A percentile compares a stretch with the other conserved stretches of the same genome.
Evolutionary conservation across 306 rosid genomes (phyloP).

Genomic region (Prunus fruticosa): DNA sequence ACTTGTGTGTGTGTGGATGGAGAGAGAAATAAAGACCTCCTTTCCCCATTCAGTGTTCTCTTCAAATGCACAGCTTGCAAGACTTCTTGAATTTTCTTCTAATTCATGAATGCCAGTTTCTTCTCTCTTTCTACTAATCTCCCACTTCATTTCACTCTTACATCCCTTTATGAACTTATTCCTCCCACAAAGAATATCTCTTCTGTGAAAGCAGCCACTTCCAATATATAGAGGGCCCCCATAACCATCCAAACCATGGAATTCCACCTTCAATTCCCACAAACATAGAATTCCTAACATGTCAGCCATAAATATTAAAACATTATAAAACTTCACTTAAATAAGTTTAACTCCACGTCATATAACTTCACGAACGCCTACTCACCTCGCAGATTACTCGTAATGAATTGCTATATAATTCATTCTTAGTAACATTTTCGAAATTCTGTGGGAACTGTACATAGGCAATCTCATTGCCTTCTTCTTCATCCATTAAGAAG

Average conservation of each 20-base stretch:
- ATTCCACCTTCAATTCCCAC: conserved; percentile 43
- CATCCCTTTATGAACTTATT: conserved; percentile 33
- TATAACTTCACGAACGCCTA: neutral
- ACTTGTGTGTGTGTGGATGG: neutral
- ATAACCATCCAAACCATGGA: conserved; percentile 57
- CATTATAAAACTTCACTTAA: neutral
- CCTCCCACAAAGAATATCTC: conserved; percentile 64
- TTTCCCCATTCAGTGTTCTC: conserved; percentile 80
- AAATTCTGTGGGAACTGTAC: conserved; percentile 68
- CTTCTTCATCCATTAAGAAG: conserved; percentile 72
- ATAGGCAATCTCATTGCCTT: conserved; percentile 66
- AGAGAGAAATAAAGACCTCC: conserved; percentile 39
- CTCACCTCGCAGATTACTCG: conserved; percentile 33
- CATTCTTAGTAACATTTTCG: conserved; percentile 59
- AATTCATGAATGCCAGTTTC: conserved; percentile 29
- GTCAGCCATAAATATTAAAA: neutral
- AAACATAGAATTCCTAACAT: neutral
- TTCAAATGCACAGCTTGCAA: conserved; percentile 65
- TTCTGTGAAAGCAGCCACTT: conserved; percentile 73
- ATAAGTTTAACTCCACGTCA: neutral
- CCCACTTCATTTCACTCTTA: conserved; percentile 33
- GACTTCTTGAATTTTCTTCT: conserved; percentile 50
- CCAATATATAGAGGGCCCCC: conserved; percentile 74
- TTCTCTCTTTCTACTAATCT: conserved; percentile 5
- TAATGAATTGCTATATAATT: conserved; percentile 39